Conservation (phyloP, 768 basidiomycete species). For the Punctularia strigosozonata region DNA sequence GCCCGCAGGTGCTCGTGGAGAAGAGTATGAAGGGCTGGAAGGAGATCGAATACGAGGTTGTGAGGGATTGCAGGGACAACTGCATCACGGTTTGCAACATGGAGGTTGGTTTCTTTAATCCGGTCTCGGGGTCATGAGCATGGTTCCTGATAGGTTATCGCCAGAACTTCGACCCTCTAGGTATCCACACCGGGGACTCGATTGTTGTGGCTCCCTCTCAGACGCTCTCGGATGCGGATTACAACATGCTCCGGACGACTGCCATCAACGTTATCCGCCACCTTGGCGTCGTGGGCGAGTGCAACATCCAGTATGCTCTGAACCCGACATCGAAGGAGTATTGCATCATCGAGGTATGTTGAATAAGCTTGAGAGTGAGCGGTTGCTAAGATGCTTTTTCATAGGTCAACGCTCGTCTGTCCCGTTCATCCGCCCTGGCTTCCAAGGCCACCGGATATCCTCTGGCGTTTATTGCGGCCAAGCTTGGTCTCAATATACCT, state of each 20-base stretch:
- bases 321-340: conserved; percentile 94
- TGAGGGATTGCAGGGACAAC: conserved; percentile 94
- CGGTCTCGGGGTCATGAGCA: too few relatives aligned
- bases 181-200: conserved; percentile 97
- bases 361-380: conserved; percentile 7
- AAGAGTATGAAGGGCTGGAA: conserved; percentile 99
- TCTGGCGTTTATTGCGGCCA: conserved; percentile 95
- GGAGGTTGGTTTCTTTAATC: conserved; percentile 81
- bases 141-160: too few relatives aligned
- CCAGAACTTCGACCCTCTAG: conserved; percentile 97
- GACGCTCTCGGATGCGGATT: conserved; percentile 97
- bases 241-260: conserved; percentile 97
- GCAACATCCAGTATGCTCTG: conserved; percentile 97
- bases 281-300: conserved; percentile 94
- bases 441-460: conserved; percentile 99
- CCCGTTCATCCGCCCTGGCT: conserved; percentile 92
- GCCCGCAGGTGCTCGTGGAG: conserved; percentile 97
- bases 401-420: conserved; percentile 91
- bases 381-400: neutral
- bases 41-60: conserved; percentile 99
- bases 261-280: conserved; percentile 99
- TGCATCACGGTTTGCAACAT: conserved; percentile 99
- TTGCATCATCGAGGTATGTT: conserved; percentile 87
- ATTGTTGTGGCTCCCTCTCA: conserved; percentile 98
- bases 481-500: conserved; percentile 93